phyloP scores from a whole-genome alignment of 805 yeast genomes.

The Candida ficus region DNA sequence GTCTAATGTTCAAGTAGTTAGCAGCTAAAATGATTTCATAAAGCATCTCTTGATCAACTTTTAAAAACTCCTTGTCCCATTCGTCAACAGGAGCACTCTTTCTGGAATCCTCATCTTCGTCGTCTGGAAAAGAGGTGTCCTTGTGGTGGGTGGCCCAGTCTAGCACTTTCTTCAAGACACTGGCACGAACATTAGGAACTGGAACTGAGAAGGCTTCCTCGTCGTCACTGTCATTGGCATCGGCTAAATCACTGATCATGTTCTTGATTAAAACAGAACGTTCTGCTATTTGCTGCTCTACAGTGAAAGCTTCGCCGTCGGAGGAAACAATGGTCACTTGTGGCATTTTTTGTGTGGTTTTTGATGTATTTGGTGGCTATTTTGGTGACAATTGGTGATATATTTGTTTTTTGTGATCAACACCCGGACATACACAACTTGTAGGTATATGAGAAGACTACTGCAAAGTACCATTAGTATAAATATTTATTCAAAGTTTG shows the following conservation, averaged over 20 bases:
- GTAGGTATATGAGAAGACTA: no score
- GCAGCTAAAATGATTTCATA: conserved; percentile 81
- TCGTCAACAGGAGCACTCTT: conserved; percentile 90
- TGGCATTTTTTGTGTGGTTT: conserved; percentile 10
- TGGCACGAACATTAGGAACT: conserved; percentile 82
- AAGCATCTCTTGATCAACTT: conserved; percentile 89
- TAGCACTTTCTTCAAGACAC: conserved; percentile 82
- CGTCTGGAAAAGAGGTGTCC: conserved; percentile 70
- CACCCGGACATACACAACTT: not conserved
- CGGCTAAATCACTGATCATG: conserved; percentile 69
- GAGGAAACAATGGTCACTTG: conserved; percentile 60
- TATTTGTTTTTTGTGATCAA: not conserved
- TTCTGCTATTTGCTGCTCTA: conserved; percentile 78
- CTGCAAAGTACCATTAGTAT: not conserved
- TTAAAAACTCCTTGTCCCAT: conserved; percentile 92
- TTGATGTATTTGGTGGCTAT: no score
- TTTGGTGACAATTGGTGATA: no score
- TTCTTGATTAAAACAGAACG: conserved; percentile 81
- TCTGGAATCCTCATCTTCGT: conserved; percentile 77
- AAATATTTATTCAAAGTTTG: conserved; percentile 48
- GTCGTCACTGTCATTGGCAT: conserved; percentile 37
- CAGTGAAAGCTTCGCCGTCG: conserved; percentile 75
- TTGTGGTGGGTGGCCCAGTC: conserved; percentile 97
- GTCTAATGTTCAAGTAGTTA: conserved; percentile 70
- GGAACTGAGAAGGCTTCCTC: conserved; percentile 75